Evolutionary conservation across 805 yeast genomes (phyloP).

Genomic region (Osmozyma mogii): DNA sequence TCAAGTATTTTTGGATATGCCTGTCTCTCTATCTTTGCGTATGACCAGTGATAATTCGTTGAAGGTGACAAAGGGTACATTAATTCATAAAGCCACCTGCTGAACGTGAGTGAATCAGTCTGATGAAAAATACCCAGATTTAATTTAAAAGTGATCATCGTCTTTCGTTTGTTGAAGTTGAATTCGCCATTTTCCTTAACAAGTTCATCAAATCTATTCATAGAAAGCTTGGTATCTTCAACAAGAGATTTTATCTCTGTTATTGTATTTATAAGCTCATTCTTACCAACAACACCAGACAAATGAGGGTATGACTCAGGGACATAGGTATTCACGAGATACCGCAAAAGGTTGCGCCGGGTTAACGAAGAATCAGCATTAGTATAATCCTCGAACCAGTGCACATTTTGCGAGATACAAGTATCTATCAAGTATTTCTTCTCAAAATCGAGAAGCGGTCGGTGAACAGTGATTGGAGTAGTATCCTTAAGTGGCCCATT

Average conservation of each 20-base stretch:
- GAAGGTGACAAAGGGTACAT: constrained; percentile 24
- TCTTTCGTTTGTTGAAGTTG: constrained; percentile 5
- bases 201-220: not conserved
- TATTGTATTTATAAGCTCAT: not conserved
- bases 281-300: not conserved
- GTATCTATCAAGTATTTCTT: constrained; percentile 41
- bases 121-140: constrained; percentile 6
- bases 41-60: constrained; percentile 31
- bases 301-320: constrained; percentile 17
- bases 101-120: constrained; percentile 13
- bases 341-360: constrained; percentile 48
- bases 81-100: constrained; percentile 21
- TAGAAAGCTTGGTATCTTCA: not conserved
- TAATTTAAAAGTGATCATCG: constrained; percentile 6
- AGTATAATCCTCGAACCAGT: constrained; percentile 69
- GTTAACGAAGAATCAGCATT: constrained; percentile 50
- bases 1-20: too few relatives aligned
- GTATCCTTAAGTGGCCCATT: constrained; percentile 13
- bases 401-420: constrained; percentile 32
- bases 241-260: not conserved
- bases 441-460: constrained; percentile 46
- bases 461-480: constrained; percentile 13
- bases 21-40: constrained; percentile 28
- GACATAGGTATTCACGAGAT: constrained; percentile 17
- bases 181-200: constrained; percentile 1